Conservation (phyloP, 2,329 filamentous ascomycete genomes). For the Botrytis fragariae region DNA sequence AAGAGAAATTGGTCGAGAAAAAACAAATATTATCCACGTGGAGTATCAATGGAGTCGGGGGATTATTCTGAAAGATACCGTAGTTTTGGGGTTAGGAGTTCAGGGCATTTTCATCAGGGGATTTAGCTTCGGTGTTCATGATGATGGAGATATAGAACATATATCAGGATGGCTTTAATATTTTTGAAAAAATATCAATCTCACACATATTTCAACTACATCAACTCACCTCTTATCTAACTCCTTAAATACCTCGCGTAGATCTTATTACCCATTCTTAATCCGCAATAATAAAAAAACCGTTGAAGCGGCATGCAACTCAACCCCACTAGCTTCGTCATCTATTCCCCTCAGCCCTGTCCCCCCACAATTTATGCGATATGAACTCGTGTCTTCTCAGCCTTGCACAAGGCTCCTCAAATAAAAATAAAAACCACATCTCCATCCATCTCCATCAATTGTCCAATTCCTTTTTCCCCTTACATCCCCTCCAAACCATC, state of each 20-base stretch:
- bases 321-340: conserved; percentile 16
- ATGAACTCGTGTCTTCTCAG: conserved; percentile 20
- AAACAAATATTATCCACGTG: neutral
- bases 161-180: neutral
- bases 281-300: neutral
- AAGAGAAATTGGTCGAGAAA: neutral
- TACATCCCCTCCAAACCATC: neutral
- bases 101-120: neutral
- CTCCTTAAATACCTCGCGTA: neutral
- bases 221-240: neutral
- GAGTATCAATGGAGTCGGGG: neutral
- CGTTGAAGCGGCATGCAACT: conserved; percentile 12
- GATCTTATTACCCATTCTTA: neutral
- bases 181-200: neutral
- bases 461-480: neutral
- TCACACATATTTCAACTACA: neutral
- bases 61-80: neutral
- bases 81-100: neutral
- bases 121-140: neutral
- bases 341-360: neutral
- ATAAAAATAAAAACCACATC: conserved; percentile 10
- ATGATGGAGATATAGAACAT: neutral
- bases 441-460: too few species aligned
- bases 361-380: conserved; percentile 6
- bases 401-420: conserved; percentile 15